Conservation (phyloP, 441 rosid species). For the Eutrema salsugineum region DNA sequence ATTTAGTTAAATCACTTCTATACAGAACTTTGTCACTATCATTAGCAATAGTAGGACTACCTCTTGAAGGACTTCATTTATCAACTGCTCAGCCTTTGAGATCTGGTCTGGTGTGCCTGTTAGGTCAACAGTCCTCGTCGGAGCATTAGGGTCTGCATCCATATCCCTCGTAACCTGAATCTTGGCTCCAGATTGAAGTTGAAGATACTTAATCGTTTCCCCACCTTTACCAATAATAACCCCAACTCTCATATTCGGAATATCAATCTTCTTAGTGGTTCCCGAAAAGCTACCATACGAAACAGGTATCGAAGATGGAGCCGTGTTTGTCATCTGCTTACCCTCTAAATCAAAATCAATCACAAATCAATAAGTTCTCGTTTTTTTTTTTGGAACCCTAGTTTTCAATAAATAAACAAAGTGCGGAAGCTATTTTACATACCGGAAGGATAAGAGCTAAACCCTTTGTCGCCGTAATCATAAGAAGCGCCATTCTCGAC, state of each 20-base stretch:
- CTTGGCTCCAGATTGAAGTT: conserved; percentile 92
- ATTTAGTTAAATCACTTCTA: not conserved
- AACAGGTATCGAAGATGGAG: conserved; percentile 55
- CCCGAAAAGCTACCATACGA: conserved; percentile 73
- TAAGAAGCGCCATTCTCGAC: conserved; percentile 73
- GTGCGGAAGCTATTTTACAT: not conserved
- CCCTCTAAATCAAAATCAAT: conserved; percentile 30
- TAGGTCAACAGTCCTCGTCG: conserved; percentile 74
- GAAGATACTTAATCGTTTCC: conserved; percentile 93
- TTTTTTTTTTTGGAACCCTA: not conserved
- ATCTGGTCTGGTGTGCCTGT: conserved; percentile 84
- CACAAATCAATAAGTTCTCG: not conserved
- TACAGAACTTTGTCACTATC: not conserved
- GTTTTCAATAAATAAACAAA: not conserved
- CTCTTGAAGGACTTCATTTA: conserved; percentile 87
- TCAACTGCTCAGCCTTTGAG: conserved; percentile 83
- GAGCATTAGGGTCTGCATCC: conserved; percentile 79
- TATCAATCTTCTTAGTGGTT: conserved; percentile 77
- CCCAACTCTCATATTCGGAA: conserved; percentile 95
- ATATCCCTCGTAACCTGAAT: conserved; percentile 95
- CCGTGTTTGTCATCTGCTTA: conserved; percentile 41
- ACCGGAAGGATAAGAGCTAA: conserved; percentile 50
- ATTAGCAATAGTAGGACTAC: conserved; percentile 30
- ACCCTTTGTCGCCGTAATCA: conserved; percentile 59
- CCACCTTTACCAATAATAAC: conserved; percentile 97